Evolutionary conservation across 306 rosid genomes (phyloP), one percentile per base, ranked within the genome.

Genomic region (Clitoria ternatea): DNA sequence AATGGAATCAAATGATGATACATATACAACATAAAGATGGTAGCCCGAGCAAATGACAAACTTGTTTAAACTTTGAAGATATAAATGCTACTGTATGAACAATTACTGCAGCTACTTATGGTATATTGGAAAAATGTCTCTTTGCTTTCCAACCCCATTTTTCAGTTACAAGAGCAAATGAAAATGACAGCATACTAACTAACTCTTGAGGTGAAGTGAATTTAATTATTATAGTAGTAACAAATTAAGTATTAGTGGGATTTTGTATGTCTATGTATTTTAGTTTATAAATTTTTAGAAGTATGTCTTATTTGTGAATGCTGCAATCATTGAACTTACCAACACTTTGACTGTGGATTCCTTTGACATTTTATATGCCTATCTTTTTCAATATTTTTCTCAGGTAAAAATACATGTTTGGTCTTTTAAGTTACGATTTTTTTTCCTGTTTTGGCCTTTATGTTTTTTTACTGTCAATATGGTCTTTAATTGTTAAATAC

Each of bases 281-380:
- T 60, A 49, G 43, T 27, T 18, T 44, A n/a, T 36, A 53, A 70
- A 53, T 18, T 7, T 33, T 22, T 42, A 32, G 7, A 72, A 53
- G 30, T 52, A 44, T 59, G 65, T 43, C 27, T 24, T 57, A 60
- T 66, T 64, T 43, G 17, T 69, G 43, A 80, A 36, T 52, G 54
- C 57, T 60, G 32, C 48, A 66, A 66, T 52, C 44, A 8, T 76
- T 23, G 50, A 56, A 56, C 32, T 26, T 66, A 61, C 55, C 47
- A 45, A 54, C 43, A 52, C 29, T 66, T 40, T 9, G 30, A 39
- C 40, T 48, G 53, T 77, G 57, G 61, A 53, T 43, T 52, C 23
- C 27, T 35, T 66, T 53, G 53, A 53, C 62, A 62, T 22, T 29
- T 13, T 53, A 27, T 15, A 19, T 72, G 36, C 23, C 47, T 39